Percentiles rank a stretch among this genome's conserved stretches.
Conservation (phyloP, 129 eudicot species). For the Flaveria linearis region DNA sequence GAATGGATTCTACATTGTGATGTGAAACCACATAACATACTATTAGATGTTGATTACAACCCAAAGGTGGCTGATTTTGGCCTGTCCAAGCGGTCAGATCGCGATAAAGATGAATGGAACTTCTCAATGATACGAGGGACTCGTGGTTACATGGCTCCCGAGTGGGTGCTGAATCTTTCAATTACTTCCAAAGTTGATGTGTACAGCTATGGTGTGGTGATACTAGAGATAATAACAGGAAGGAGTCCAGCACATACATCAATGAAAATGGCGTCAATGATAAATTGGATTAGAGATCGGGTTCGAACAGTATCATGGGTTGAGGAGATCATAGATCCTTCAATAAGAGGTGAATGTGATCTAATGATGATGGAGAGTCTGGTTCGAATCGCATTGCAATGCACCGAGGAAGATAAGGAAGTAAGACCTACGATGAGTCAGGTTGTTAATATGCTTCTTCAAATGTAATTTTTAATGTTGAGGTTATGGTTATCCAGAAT, state of each 20-base stretch:
- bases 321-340: slow-evolving; percentile 22
- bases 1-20: no score
- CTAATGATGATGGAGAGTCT: background rate
- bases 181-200: slow-evolving; percentile 34
- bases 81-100: slow-evolving; percentile 23
- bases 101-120: background rate
- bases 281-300: slow-evolving; percentile 24
- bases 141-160: slow-evolving; percentile 41
- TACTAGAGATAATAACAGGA: slow-evolving; percentile 31
- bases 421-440: slow-evolving; percentile 45
- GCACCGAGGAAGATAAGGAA: slow-evolving; percentile 33
- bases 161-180: slow-evolving; percentile 31
- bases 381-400: slow-evolving; percentile 28
- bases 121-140: slow-evolving; percentile 38
- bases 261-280: background rate
- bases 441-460: slow-evolving; percentile 33
- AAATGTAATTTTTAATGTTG: background rate
- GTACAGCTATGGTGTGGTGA: slow-evolving; percentile 31
- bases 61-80: slow-evolving; percentile 40
- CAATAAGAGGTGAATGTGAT: slow-evolving; percentile 9
- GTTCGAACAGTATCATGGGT: background rate
- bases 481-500: no score
- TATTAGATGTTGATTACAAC: background rate
- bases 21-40: no score
- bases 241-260: background rate